Base-by-base conservation (phyloP, 129 eudicot genomes). In the Erigeron canadensis region DNA sequence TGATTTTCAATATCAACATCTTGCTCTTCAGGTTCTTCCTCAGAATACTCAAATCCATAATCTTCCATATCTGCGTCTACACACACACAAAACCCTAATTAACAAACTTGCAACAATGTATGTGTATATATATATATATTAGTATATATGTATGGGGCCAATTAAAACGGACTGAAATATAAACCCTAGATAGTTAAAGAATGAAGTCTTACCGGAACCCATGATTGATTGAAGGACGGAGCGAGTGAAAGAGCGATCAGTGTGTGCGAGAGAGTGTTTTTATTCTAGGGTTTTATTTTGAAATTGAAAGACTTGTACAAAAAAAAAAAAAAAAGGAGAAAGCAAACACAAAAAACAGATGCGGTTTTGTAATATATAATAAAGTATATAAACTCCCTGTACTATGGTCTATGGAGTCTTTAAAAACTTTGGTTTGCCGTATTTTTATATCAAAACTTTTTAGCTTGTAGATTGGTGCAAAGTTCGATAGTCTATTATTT, bases 21-120 rank as follows among this genome's bases (percentile, higher is more conserved):
- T 71, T 94, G 98, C 81, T 94, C 98, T 80, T 94, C 98, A 0
- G 86, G 93, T 77, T 94, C 98, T 65, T 94, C 98, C 66, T 94
- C 98, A 0, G 98, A 94, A 83, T 94, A 94, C 76, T 87, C 97
- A 42, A 94, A 94, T 58, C 98, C 98, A 58, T 94, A 94, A 70
- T 94, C 98, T 72, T 94, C 98, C 98, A 94, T 94, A 72, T 94
- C 98, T 58, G 92, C 97, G 87, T 93, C 98, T 87, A 67, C 61
- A n/a, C 38, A 22, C 7, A 22, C 47, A 15, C 19, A 43, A 37
- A 47, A 53, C n/a, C 1, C 54, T 47, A 13, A 63, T 58, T 13
- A 44, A 45, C 6, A 62, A 55, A 15, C 56, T 70, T 43, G 42
- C 60, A 38, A 69, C 6, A 65, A 57, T 63, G 47, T 37, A 56